A percentile compares a stretch with the other conserved stretches of the same genome.
phyloP scores from a whole-genome alignment of 495 filamentous ascomycete species.

The Ascobolus immersus region DNA sequence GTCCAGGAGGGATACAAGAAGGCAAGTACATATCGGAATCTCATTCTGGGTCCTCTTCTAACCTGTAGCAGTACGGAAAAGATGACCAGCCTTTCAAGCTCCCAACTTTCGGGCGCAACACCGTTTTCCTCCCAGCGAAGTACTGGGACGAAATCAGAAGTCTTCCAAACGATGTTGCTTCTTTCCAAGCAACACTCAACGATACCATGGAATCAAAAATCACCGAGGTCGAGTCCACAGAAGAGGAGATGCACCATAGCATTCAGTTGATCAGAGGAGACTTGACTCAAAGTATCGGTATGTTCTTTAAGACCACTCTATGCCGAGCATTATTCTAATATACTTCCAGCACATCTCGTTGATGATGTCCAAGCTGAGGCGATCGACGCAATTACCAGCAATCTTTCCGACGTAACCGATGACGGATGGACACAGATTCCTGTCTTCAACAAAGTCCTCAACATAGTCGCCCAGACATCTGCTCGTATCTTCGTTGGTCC shows the following conservation, averaged over 20 bases:
- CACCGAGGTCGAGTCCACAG: too few relatives aligned
- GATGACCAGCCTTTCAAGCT: constrained; percentile 3
- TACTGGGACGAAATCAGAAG: constrained; percentile 5
- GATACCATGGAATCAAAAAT: too few relatives aligned
- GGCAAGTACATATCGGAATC: too few relatives aligned
- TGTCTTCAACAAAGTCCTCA: constrained; percentile 19
- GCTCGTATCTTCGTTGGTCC: constrained; percentile 33
- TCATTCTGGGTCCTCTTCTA: too few relatives aligned
- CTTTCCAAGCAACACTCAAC: too few relatives aligned
- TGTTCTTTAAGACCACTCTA: constrained; percentile 5
- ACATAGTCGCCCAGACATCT: constrained; percentile 30
- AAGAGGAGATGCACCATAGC: background rate
- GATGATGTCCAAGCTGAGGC: too few relatives aligned
- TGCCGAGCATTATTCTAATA: constrained; percentile 2
- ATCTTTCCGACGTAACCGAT: background rate
- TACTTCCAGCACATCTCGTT: background rate
- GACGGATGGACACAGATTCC: constrained; percentile 20
- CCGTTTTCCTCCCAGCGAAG: constrained; percentile 2
- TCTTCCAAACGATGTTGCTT: background rate
- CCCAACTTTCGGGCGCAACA: constrained; percentile 1
- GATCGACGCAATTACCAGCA: background rate
- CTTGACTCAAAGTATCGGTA: constrained; percentile 2
- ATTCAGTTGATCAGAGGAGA: background rate
- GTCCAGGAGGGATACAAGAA: too few relatives aligned
- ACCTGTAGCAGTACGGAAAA: too few relatives aligned